These are phyloP conservation scores for Monotropa hypopitys DNA, from an alignment of 179 eudicot species.

Conservation along the genomic window DNA sequence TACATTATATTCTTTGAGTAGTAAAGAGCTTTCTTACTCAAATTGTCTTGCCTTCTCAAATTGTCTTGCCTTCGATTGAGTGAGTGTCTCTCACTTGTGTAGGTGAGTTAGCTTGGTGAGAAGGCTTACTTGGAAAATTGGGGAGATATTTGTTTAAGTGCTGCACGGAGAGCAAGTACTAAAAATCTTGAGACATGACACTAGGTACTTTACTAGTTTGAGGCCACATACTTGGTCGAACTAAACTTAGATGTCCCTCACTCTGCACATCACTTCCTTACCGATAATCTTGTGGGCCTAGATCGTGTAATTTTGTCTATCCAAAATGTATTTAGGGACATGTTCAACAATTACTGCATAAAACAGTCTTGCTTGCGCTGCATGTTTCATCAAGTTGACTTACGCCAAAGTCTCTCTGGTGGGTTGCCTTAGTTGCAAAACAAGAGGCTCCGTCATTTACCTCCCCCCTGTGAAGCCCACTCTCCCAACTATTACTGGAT, in stretches of 20 bases:
- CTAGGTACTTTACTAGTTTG: not conserved
- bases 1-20: no score
- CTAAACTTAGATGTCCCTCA: not conserved
- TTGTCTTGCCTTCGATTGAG: no score
- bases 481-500: not conserved
- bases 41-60: no score
- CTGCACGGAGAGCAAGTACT: no score
- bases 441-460: not conserved
- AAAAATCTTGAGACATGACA: no score
- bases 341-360: not conserved
- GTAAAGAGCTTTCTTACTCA: no score
- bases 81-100: no score
- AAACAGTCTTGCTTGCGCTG: not conserved
- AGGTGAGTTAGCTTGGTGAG: no score
- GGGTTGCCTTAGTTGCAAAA: not conserved
- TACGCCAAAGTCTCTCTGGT: not conserved
- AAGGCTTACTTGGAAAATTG: no score
- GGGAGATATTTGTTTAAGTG: no score
- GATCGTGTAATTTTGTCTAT: not conserved
- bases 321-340: not conserved
- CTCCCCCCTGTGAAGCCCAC: not conserved
- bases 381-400: not conserved
- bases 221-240: not conserved
- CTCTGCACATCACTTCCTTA: not conserved
- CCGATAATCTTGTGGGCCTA: not conserved